Evolutionary conservation across 2,329 filamentous ascomycete genomes (phyloP).

Genomic region (Xylaria multiplex): DNA sequence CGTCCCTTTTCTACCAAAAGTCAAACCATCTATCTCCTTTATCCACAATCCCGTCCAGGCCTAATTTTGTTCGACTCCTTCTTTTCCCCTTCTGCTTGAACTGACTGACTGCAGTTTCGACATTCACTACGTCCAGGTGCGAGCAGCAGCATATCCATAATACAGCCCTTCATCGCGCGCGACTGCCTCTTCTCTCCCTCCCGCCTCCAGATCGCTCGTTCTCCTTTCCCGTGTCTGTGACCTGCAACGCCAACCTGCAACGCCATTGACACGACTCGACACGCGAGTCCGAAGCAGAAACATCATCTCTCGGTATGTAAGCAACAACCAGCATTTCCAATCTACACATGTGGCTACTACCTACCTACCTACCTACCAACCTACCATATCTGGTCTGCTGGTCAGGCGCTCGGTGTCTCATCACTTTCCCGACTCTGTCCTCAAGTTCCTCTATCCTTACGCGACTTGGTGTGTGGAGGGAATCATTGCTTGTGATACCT

Average conservation of each 20-base stretch:
- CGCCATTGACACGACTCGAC: slow-evolving; percentile 50
- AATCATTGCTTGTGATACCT: slow-evolving; percentile 18
- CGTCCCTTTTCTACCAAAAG: slow-evolving; percentile 30
- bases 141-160: slow-evolving; percentile 19
- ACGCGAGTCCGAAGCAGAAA: slow-evolving; percentile 34
- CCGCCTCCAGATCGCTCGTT: slow-evolving; percentile 43
- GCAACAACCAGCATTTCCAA: slow-evolving; percentile 35
- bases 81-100: slow-evolving; percentile 34
- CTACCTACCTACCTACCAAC: slow-evolving; percentile 4
- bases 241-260: slow-evolving; percentile 48
- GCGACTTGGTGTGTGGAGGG: slow-evolving; percentile 18
- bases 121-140: slow-evolving; percentile 33
- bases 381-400: slow-evolving; percentile 2
- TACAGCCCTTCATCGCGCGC: slow-evolving; percentile 31
- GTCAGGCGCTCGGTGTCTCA: slow-evolving; percentile 13
- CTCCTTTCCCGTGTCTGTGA: slow-evolving; percentile 36
- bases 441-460: slow-evolving; percentile 1
- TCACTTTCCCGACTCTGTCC: slow-evolving; percentile 16
- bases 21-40: slow-evolving; percentile 38
- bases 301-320: slow-evolving; percentile 44
- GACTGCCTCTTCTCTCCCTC: slow-evolving; percentile 32
- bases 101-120: slow-evolving; percentile 34
- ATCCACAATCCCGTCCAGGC: slow-evolving; percentile 40
- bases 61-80: slow-evolving; percentile 43
- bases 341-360: slow-evolving; percentile 14